These are phyloP conservation scores for Turritis glabra DNA, from an alignment of 345 rosid genomes.

Conservation along the genomic window DNA sequence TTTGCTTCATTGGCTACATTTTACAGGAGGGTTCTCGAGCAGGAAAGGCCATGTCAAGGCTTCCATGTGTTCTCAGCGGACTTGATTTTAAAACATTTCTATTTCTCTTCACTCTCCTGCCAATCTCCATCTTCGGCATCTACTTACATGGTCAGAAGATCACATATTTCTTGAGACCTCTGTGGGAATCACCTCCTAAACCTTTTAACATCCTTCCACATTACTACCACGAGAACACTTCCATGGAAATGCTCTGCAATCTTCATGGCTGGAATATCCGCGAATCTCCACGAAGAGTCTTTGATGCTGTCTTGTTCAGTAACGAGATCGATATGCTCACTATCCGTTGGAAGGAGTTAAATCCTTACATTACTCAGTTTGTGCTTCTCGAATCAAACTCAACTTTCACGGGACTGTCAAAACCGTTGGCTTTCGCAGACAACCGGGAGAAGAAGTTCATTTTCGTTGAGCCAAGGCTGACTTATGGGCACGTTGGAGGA, in stretches of 20 bases:
- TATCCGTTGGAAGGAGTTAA: slow-evolving; percentile 83
- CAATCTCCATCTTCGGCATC: slow-evolving; percentile 30
- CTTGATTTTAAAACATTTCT: slow-evolving; percentile 17
- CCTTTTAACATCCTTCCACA: slow-evolving; percentile 35
- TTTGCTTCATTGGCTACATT: background rate
- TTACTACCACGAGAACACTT: slow-evolving; percentile 55
- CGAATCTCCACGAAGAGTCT: slow-evolving; percentile 73
- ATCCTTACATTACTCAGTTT: slow-evolving; percentile 73
- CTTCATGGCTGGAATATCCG: slow-evolving; percentile 91
- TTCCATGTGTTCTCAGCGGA: slow-evolving; percentile 14
- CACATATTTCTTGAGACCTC: slow-evolving; percentile 42
- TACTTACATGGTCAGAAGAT: slow-evolving; percentile 41
- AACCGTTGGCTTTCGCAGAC: slow-evolving; percentile 56
- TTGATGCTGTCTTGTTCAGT: slow-evolving; percentile 83
- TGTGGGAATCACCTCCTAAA: slow-evolving; percentile 40
- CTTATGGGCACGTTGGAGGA: slow-evolving; percentile 78
- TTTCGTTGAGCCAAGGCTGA: slow-evolving; percentile 64
- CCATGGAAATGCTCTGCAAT: slow-evolving; percentile 69
- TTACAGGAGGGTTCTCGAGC: slow-evolving; percentile 33
- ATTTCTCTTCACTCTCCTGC: slow-evolving; percentile 25
- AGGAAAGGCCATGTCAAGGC: slow-evolving; percentile 27
- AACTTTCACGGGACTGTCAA: slow-evolving; percentile 70
- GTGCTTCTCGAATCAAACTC: slow-evolving; percentile 93
- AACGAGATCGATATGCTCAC: slow-evolving; percentile 75
- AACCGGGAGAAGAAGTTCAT: slow-evolving; percentile 51